Evolutionary conservation across 2,329 filamentous ascomycete species (phyloP), one percentile per base, ranked within the genome.

Genomic region (Xylariales sp.): DNA sequence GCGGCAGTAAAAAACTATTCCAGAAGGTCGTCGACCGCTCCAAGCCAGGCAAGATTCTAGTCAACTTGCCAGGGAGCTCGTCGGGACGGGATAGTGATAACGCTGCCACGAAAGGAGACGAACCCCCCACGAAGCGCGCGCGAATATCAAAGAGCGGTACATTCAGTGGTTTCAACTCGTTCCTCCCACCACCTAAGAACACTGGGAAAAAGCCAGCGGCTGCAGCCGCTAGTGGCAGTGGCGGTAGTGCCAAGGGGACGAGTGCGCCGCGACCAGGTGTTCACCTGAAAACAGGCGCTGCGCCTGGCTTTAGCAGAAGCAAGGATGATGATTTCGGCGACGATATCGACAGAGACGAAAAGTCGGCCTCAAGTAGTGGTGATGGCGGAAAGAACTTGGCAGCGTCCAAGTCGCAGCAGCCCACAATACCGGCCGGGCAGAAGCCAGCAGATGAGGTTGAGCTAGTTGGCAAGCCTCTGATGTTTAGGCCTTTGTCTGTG

Each of bases 401-500:
- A 5, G 73, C 82, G n/a, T 81, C 84, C 9, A 83, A 81, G 68
- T 73, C 73, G 23, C 74, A 79, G 18, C 80, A 80, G 53, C 84
- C 85, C n/a, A 81, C 83, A 39, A 85, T 87, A 73, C 84, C 86
- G 1, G 82, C 82, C 12, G 85, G 86, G 49, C 84, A 88, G 74
- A 88, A 89, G 74, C 80, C 85, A 32, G 86, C 85, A n/a, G 83
- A 87, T 1, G 88, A 91, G 65, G 86, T 91, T 16, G 91, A 92
- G 80, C 80, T 92, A 14, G 87, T 90, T 1, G 92, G 92, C 23
- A 96, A 94, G 73, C 89, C 93, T 12, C 88, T 94, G 79, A 92
- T 93, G 88, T 97, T 98, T 80, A 92, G 90, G 77, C 95, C 95
- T 3, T 83, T 97, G 45, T 97, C 94, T 0, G 94, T 97, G 14